phyloP scores from a whole-genome alignment of 1,139 yeast species.

The Blastobotrys buckinghamii region DNA sequence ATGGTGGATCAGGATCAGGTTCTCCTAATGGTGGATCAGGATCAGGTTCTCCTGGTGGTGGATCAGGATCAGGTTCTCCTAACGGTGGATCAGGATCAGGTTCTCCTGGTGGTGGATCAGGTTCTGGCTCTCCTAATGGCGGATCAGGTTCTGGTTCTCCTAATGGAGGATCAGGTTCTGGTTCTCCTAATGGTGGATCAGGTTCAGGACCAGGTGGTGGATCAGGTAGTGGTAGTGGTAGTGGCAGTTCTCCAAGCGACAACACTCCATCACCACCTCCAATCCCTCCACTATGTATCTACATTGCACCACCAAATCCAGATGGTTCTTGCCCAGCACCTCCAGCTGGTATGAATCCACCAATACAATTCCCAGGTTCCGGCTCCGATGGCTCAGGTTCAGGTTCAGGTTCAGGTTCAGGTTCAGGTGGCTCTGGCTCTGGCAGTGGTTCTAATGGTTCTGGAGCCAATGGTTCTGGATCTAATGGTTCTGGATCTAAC shows the following conservation, averaged over 20 bases:
- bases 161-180: not conserved
- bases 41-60: constrained; percentile 2
- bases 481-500: constrained; percentile 7
- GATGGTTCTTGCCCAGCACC: constrained; percentile 5
- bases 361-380: constrained; percentile 9
- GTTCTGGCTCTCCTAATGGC: not conserved
- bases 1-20: not conserved
- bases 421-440: constrained; percentile 6
- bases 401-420: constrained; percentile 2
- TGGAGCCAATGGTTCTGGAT: not conserved
- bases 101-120: not conserved
- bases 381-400: not conserved
- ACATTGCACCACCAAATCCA: constrained; percentile 11
- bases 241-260: constrained; percentile 2
- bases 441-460: constrained; percentile 10
- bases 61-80: not conserved
- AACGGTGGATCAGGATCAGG: not conserved
- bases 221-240: not conserved
- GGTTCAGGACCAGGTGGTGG: not conserved
- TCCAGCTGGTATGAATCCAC: constrained; percentile 1
- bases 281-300: constrained; percentile 11
- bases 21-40: not conserved
- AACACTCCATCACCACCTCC: not conserved
- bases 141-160: not conserved
- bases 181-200: not conserved